phyloP scores from a whole-genome alignment of 179 eudicot species.

The Silene coronaria region DNA sequence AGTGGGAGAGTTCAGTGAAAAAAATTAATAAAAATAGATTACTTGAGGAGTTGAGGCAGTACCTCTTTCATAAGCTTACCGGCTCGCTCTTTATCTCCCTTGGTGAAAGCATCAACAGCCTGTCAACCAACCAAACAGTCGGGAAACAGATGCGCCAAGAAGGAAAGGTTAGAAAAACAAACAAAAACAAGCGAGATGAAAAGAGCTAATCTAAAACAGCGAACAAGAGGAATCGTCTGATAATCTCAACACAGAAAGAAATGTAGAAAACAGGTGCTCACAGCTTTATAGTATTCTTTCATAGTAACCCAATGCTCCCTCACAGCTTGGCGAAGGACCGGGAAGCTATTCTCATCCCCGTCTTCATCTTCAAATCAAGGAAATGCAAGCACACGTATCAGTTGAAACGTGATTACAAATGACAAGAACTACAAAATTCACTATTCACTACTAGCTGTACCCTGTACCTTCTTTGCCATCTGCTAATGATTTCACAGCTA shows the following conservation, averaged over 20 bases:
- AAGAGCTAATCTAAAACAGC: neutral
- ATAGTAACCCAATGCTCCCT: conserved; percentile 49
- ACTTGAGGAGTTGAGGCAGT: neutral
- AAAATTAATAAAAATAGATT: neutral
- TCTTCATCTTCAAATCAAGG: conserved; percentile 33
- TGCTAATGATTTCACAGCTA: conserved; percentile 35
- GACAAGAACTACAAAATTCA: too few relatives aligned
- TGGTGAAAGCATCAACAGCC: conserved; percentile 54
- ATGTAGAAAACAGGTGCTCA: conserved; percentile 29
- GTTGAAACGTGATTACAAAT: too few relatives aligned
- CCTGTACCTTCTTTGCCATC: conserved; percentile 37
- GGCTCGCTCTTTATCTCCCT: conserved; percentile 47
- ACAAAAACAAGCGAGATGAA: neutral
- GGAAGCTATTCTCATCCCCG: conserved; percentile 39
- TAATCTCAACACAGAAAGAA: conserved; percentile 3
- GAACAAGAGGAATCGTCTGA: neutral
- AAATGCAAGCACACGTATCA: conserved; percentile 5
- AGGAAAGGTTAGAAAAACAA: neutral
- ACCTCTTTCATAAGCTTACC: conserved; percentile 53
- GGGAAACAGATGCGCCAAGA: neutral
- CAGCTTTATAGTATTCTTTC: conserved; percentile 69
- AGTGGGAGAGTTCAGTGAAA: too few relatives aligned
- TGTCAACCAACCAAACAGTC: conserved; percentile 26
- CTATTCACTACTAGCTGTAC: conserved; percentile 30
- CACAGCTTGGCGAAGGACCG: conserved; percentile 47